Evolutionary conservation across 371 early-diverging fungal genomes (phyloP), one percentile per base, ranked within the genome.

Genomic region (Hamiltosporidium tvaerminnensis): DNA sequence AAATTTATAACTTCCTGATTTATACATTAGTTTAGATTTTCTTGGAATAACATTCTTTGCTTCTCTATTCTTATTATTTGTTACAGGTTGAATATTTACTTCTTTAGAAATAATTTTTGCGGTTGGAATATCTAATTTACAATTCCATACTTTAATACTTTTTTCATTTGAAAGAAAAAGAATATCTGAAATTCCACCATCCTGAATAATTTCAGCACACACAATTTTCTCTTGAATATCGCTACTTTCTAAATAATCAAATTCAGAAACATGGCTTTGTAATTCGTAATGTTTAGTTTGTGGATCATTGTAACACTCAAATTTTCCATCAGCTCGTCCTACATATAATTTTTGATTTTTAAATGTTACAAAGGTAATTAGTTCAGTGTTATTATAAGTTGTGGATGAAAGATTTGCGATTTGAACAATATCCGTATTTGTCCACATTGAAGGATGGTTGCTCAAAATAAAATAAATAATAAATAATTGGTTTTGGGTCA

Each of bases 221-320:
- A 61, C 57, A n/a, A 77, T 66, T 36, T 65, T 62, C 47, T 74
- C 75, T 33, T 56, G n/a, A 12, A 75, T 64, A 47, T 68, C 70
- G 44, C 68, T 60, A 63, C 71, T 73, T 53, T 73, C 67, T 1
- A 75, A 64, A 61, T 65, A 69, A 63, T 76, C 77, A 50, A 76
- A 72, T 61, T 60, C 63, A 34, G 55, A 31, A 32, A 47, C 23
- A 68, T 68, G 69, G 5, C 9, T 14, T 14, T 44, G 44, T 9
- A 44, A 44, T 9, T 14, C 44, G 14, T 44, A 44, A 44, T 44
- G 23, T 23, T 23, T 23, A 23, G 23, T 23, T 23, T 23, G 23
- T 23, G 23, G 23, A 23, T 23, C 23, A 23, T 23, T 23, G 23
- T 23, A 23, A 23, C 23, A 23, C 23, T 23, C 23, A 23, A 23